A percentile compares a stretch with the other conserved stretches of the same genome.
Evolutionary conservation across 768 basidiomycete genomes (phyloP).

Genomic region (Tricholoma flavovirens): DNA sequence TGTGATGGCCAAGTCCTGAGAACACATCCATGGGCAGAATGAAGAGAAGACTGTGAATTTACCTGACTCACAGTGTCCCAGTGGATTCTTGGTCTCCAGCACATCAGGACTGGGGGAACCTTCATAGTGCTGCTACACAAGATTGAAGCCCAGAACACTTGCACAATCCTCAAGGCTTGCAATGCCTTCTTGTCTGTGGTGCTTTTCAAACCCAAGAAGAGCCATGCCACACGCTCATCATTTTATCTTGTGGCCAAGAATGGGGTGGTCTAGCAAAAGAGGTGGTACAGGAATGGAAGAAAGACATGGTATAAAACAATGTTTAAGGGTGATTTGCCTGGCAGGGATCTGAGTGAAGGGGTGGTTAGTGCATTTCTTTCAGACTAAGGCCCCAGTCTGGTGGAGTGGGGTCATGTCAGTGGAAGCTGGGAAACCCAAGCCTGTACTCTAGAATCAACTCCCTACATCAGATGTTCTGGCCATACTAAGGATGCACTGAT

Average conservation of each 20-base stretch:
- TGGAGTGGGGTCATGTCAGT: not conserved
- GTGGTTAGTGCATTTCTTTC: not conserved
- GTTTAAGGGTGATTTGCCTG: not conserved
- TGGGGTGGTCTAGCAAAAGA: not conserved
- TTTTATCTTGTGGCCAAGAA: not conserved
- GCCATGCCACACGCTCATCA: not conserved
- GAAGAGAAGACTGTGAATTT: not conserved
- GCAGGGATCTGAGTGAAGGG: not conserved
- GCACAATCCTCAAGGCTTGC: not conserved
- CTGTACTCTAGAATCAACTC: not conserved
- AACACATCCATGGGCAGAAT: not conserved
- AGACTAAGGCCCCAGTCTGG: not conserved
- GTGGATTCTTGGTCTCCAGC: not conserved
- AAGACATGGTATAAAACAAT: not conserved
- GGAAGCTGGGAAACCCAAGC: not conserved
- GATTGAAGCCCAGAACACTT: not conserved
- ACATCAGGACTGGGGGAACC: not conserved
- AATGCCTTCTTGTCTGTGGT: not conserved
- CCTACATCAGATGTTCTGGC: not conserved
- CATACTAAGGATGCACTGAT: too few species aligned
- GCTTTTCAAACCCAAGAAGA: not conserved
- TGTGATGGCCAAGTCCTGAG: not conserved
- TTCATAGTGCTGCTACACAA: not conserved
- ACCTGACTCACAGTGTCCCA: not conserved
- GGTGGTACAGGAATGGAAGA: not conserved